phyloP scores from a whole-genome alignment of 2,329 filamentous ascomycete genomes.

The Zarea fungicola region DNA sequence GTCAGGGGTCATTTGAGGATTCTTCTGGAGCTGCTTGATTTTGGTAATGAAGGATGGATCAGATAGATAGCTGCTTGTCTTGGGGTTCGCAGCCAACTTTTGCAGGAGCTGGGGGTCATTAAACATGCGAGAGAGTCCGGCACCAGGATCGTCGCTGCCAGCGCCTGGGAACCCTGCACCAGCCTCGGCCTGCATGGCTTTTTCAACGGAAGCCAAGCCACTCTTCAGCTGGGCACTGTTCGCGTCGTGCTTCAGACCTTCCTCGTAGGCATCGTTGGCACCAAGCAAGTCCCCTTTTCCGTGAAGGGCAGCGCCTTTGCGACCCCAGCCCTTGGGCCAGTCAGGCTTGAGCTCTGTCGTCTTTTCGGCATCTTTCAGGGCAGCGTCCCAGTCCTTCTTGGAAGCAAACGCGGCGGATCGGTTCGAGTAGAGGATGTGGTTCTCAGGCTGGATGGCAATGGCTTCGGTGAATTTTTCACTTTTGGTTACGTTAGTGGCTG shows the following conservation, averaged over 20 bases:
- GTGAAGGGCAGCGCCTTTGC: conserved; percentile 87
- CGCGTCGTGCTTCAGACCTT: conserved; percentile 89
- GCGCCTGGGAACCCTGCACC: conserved; percentile 38
- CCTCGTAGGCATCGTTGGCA: conserved; percentile 84
- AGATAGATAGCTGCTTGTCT: conserved; percentile 75
- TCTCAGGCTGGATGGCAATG: conserved; percentile 78
- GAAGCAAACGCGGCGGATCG: conserved; percentile 85
- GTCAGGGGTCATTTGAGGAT: conserved; percentile 72
- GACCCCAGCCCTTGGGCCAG: conserved; percentile 95
- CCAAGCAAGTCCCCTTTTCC: conserved; percentile 79
- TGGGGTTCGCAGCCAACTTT: conserved; percentile 91
- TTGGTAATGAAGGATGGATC: conserved; percentile 89
- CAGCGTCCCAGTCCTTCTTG: conserved; percentile 79
- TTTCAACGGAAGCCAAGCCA: conserved; percentile 77
- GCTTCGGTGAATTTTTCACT: conserved; percentile 94
- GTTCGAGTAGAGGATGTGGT: conserved; percentile 98
- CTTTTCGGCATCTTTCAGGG: conserved; percentile 86
- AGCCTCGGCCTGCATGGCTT: conserved; percentile 67
- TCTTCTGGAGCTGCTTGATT: conserved; percentile 72
- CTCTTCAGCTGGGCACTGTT: conserved; percentile 89
- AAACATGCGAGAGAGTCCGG: conserved; percentile 87
- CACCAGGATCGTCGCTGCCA: conserved; percentile 57
- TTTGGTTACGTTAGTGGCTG: conserved; percentile 17
- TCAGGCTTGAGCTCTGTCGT: conserved; percentile 92
- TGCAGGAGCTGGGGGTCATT: conserved; percentile 83